A percentile compares a stretch with the other conserved stretches of the same genome.
These are phyloP conservation scores for Fraxinus sp. DNA, from an alignment of 305 asterid species.

Conservation along the genomic window DNA sequence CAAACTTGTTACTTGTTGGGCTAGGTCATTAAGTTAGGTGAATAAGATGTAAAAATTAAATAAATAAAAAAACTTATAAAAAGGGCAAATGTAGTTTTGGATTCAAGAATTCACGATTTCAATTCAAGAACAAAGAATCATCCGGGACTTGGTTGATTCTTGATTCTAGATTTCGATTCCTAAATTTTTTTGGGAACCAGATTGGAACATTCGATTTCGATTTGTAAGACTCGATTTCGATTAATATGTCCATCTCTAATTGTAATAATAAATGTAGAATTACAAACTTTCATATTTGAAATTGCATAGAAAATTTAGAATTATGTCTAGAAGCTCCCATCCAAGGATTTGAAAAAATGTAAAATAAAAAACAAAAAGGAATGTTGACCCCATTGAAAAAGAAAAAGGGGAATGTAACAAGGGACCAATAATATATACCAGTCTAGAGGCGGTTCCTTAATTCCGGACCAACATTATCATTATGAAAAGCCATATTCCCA, in stretches of 20 bases:
- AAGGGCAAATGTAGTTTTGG: background rate
- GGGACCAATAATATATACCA: background rate
- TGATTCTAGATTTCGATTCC: too few relatives aligned
- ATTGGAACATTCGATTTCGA: background rate
- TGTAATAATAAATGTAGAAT: background rate
- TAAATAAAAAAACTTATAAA: too few relatives aligned
- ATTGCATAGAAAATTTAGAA: background rate
- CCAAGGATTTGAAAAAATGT: background rate
- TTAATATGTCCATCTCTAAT: background rate
- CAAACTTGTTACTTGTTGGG: background rate
- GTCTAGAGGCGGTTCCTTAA: constrained; percentile 40
- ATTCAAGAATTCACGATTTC: background rate
- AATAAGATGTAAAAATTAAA: too few relatives aligned
- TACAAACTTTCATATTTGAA: background rate
- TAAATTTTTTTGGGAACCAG: too few relatives aligned
- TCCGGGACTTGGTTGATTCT: background rate
- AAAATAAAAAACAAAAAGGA: too few relatives aligned
- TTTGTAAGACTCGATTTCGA: background rate
- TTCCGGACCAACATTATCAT: constrained; percentile 39
- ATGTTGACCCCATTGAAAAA: constrained; percentile 3
- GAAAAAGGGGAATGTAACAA: background rate
- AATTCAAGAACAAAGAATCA: background rate
- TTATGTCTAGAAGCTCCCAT: background rate
- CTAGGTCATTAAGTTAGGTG: too few relatives aligned
- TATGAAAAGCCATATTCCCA: constrained; percentile 31